Conservation (phyloP, 441 rosid genomes). For the Populus hybrid region DNA sequence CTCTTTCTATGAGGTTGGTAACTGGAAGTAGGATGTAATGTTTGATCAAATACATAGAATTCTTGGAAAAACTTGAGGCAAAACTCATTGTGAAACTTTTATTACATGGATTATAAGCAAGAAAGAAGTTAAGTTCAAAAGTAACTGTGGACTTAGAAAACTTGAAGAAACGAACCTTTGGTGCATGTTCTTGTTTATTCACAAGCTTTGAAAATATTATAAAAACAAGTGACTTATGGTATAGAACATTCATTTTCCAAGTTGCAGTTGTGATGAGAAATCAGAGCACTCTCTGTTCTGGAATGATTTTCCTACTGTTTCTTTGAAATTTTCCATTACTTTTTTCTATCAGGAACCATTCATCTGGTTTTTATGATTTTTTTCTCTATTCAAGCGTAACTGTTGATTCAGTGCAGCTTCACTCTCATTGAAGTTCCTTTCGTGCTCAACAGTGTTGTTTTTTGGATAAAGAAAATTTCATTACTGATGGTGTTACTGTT, state of each 20-base stretch:
- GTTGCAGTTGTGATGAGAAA: background rate
- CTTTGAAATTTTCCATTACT: background rate
- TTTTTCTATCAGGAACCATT: background rate
- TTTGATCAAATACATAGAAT: background rate
- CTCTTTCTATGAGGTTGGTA: too few relatives aligned
- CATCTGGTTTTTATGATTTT: background rate
- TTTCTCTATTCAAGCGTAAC: background rate
- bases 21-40: too few relatives aligned
- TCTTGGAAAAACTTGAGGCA: background rate
- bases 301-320: slow-evolving; percentile 6
- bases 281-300: background rate
- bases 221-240: background rate
- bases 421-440: background rate
- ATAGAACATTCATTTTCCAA: background rate
- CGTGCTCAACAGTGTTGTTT: background rate
- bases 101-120: background rate
- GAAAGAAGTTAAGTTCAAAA: background rate
- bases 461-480: background rate
- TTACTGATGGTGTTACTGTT: background rate
- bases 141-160: background rate
- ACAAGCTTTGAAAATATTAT: background rate
- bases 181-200: background rate
- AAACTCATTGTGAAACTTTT: background rate
- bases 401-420: background rate
- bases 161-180: background rate